Percentiles rank a stretch among this genome's conserved stretches.
phyloP scores from a whole-genome alignment of 768 basidiomycete species.

The Boletus sensibilis region DNA sequence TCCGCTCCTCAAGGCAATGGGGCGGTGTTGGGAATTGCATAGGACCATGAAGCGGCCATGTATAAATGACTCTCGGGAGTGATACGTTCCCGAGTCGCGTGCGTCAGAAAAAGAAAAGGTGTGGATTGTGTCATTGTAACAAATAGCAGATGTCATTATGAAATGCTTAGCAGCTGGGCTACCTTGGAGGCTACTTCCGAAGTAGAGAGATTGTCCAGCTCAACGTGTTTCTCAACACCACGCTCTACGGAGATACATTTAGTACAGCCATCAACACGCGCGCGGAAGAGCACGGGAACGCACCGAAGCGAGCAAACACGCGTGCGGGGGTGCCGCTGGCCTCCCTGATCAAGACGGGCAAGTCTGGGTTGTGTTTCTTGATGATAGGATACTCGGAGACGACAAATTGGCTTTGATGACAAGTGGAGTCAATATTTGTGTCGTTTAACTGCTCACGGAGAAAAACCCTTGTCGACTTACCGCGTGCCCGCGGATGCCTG shows the following conservation, averaged over 20 bases:
- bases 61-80: neutral
- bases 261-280: constrained; percentile 16
- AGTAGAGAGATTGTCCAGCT: constrained; percentile 72
- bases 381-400: constrained; percentile 68
- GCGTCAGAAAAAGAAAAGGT: neutral
- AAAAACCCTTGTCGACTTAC: constrained; percentile 40
- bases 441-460: neutral
- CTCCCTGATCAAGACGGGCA: constrained; percentile 82
- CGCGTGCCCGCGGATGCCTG: constrained; percentile 76
- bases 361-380: constrained; percentile 81
- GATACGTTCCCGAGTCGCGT: neutral
- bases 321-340: constrained; percentile 78
- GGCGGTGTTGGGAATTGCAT: constrained; percentile 12
- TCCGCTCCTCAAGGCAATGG: constrained; percentile 22
- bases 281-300: constrained; percentile 31
- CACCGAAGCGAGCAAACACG: constrained; percentile 84
- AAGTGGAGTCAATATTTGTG: neutral
- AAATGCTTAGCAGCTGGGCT: constrained; percentile 51
- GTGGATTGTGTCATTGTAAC: constrained; percentile 9
- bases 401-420: constrained; percentile 69
- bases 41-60: neutral
- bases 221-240: constrained; percentile 78
- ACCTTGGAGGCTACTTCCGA: constrained; percentile 72
- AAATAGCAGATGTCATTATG: constrained; percentile 15
- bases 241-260: constrained; percentile 49